These are phyloP conservation scores for Cercospora janseana DNA, from an alignment of 2,329 filamentous ascomycete genomes.

Conservation along the genomic window DNA sequence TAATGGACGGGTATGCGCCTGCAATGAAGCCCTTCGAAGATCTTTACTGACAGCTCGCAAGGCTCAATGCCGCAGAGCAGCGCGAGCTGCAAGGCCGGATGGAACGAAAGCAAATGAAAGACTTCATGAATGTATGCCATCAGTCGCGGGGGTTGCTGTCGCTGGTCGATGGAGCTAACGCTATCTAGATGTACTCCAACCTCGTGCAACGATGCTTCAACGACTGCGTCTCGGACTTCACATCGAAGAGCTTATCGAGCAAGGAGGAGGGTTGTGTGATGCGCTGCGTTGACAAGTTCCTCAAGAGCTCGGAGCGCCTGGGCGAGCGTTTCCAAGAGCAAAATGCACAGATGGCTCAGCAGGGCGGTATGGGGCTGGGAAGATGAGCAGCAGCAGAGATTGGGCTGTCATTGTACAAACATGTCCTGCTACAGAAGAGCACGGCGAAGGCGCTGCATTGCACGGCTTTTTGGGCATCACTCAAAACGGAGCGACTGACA, in stretches of 20 bases:
- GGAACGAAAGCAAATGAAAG: conserved; percentile 98
- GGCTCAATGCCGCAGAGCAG: conserved; percentile 76
- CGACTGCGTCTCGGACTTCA: conserved; percentile 97
- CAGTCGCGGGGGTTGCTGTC: not conserved
- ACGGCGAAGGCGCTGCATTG: conserved; percentile 17
- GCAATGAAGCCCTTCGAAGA: conserved; percentile 11
- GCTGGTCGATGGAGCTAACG: not conserved
- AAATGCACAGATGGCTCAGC: conserved; percentile 66
- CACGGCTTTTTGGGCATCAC: conserved; percentile 16
- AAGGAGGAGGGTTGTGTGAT: conserved; percentile 90
- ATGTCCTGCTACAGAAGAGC: conserved; percentile 8
- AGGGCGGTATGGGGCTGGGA: conserved; percentile 45
- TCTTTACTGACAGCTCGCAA: conserved; percentile 35
- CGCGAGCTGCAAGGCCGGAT: conserved; percentile 91
- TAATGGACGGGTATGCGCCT: conserved; percentile 33
- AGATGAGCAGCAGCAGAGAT: conserved; percentile 20
- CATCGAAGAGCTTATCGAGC: conserved; percentile 85
- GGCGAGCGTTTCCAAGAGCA: conserved; percentile 85
- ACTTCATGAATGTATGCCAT: conserved; percentile 87
- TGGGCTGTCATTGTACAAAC: conserved; percentile 17
- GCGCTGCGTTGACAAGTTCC: conserved; percentile 93
- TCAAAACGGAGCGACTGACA: too few species aligned
- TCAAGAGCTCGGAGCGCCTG: conserved; percentile 86
- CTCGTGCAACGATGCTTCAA: conserved; percentile 89
- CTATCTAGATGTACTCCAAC: conserved; percentile 65